Evolutionary conservation across 805 yeast species (phyloP).

Genomic region (Candida coquimbonensis): DNA sequence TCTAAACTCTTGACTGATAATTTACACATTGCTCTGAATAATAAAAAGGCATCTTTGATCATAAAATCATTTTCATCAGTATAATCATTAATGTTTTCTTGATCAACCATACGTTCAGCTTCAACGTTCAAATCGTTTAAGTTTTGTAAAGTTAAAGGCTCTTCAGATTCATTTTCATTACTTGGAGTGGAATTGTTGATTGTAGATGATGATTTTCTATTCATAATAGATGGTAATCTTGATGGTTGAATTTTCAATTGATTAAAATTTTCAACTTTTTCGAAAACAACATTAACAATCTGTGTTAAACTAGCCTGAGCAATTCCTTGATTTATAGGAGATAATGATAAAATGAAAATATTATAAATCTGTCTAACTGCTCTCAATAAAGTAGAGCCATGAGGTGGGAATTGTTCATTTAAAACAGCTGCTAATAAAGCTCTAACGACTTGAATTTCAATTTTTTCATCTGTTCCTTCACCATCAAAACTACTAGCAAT

Average conservation of each 20-base stretch:
- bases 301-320: constrained; percentile 96
- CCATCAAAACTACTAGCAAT: constrained; percentile 83
- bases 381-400: constrained; percentile 80
- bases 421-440: constrained; percentile 86
- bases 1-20: constrained; percentile 82
- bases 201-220: constrained; percentile 12
- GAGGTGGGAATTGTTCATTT: constrained; percentile 75
- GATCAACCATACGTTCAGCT: constrained; percentile 48
- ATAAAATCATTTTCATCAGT: constrained; percentile 57
- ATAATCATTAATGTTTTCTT: constrained; percentile 32
- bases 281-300: constrained; percentile 79
- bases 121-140: constrained; percentile 51
- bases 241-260: background rate
- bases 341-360: constrained; percentile 77
- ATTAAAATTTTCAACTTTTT: constrained; percentile 45
- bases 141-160: constrained; percentile 50
- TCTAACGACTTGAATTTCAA: constrained; percentile 88
- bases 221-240: constrained; percentile 3
- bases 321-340: constrained; percentile 79
- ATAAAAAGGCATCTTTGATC: constrained; percentile 85
- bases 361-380: constrained; percentile 93
- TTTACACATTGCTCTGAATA: constrained; percentile 93
- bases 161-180: constrained; percentile 12
- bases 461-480: constrained; percentile 82
- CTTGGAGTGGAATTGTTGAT: constrained; percentile 1